Evolutionary conservation across 2,329 filamentous ascomycete species (phyloP).

Genomic region (Hypoxylon sp.): DNA sequence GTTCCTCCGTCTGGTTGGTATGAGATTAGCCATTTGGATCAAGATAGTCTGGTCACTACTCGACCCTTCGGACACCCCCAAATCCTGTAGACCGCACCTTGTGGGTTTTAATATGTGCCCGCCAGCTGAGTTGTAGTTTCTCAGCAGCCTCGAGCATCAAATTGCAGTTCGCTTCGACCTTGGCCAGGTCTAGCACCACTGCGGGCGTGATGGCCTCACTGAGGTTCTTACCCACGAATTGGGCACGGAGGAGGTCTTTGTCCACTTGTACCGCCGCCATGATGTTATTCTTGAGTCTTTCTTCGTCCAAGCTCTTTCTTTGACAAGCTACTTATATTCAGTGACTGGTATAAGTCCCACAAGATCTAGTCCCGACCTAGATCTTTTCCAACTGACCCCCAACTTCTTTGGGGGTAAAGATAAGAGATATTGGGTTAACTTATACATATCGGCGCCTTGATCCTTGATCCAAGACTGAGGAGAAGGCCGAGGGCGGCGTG

Average conservation of each 20-base stretch:
- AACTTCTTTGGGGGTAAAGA: not conserved
- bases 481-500: constrained; percentile 36
- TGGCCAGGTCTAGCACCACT: constrained; percentile 76
- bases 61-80: not conserved
- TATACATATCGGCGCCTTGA: constrained; percentile 30
- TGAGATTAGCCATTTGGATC: constrained; percentile 5
- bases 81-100: constrained; percentile 67
- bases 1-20: constrained; percentile 70
- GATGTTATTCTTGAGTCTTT: not conserved
- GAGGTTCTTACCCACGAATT: constrained; percentile 73
- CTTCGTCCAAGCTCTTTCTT: not conserved
- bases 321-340: constrained; percentile 7
- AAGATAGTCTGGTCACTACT: not conserved
- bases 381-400: not conserved
- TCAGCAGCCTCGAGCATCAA: constrained; percentile 77
- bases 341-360: not conserved
- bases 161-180: constrained; percentile 76
- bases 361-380: not conserved
- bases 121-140: constrained; percentile 74
- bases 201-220: constrained; percentile 75
- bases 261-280: constrained; percentile 47
- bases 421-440: constrained; percentile 16
- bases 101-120: constrained; percentile 87
- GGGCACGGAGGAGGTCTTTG: constrained; percentile 57
- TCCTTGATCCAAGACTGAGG: constrained; percentile 13